Conservation (phyloP, 2,329 filamentous ascomycete genomes). For the Alternaria brassicae region DNA sequence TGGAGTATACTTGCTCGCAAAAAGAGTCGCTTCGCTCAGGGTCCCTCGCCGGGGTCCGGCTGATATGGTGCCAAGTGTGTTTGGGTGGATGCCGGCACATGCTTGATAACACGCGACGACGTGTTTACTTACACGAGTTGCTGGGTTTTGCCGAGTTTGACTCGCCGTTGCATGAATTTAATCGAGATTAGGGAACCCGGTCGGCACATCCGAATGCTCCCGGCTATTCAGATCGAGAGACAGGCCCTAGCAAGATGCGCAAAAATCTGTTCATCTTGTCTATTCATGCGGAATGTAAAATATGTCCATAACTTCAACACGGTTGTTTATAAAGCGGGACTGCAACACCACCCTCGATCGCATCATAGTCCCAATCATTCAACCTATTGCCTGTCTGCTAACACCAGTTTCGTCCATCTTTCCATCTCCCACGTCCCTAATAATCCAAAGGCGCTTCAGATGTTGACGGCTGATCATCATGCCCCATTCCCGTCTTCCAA, state of each 20-base stretch:
- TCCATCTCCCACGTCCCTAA: not conserved
- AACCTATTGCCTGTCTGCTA: not conserved
- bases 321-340: not conserved
- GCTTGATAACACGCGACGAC: conserved; percentile 2
- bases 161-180: not conserved
- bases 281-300: not conserved
- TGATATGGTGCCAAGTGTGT: conserved; percentile 18
- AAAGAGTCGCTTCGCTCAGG: conserved; percentile 16
- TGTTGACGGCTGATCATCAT: not conserved
- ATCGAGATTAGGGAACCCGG: not conserved
- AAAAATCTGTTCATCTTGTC: not conserved
- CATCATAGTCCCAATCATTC: not conserved
- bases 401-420: not conserved
- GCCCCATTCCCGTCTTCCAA: not conserved
- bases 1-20: conserved; percentile 11
- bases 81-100: conserved; percentile 8
- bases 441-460: not conserved
- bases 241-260: not conserved
- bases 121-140: not conserved
- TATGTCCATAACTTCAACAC: not conserved
- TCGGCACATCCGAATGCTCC: not conserved
- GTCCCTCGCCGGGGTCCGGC: conserved; percentile 11
- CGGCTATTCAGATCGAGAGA: not conserved
- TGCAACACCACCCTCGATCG: not conserved
- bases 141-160: not conserved